Conservation (phyloP, 306 rosid species). For the Dalbergia cultrata region DNA sequence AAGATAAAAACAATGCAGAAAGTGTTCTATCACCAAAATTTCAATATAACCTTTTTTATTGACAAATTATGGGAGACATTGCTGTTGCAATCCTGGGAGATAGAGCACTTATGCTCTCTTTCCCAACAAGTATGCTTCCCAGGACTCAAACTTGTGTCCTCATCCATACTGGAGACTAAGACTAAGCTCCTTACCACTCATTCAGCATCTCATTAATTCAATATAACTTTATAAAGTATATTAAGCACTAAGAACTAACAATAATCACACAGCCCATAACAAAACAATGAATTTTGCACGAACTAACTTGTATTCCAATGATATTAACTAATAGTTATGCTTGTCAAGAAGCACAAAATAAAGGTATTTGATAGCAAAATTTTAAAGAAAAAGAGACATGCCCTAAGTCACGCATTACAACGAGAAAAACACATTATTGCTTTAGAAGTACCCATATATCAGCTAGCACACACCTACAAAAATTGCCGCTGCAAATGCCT, state of each 20-base stretch:
- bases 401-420: not conserved
- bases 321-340: not conserved
- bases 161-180: too few species aligned
- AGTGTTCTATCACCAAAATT: not conserved
- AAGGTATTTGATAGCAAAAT: not conserved
- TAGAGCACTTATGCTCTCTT: too few species aligned
- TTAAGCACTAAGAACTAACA: not conserved
- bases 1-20: not conserved
- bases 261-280: not conserved
- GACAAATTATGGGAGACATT: too few species aligned
- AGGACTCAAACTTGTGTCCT: too few species aligned
- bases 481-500: constrained; percentile 81
- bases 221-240: not conserved
- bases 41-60: too few species aligned
- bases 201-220: not conserved
- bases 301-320: not conserved
- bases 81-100: too few species aligned
- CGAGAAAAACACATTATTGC: not conserved
- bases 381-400: not conserved
- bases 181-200: too few species aligned
- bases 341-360: not conserved
- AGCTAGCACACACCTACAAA: constrained; percentile 60
- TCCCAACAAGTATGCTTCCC: too few species aligned
- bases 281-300: not conserved
- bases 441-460: not conserved